Percentiles rank a stretch among this genome's conserved stretches.
Conservation (phyloP, 1,284 basidiomycete species). For the Melanopsichium pennsylvanicum region DNA sequence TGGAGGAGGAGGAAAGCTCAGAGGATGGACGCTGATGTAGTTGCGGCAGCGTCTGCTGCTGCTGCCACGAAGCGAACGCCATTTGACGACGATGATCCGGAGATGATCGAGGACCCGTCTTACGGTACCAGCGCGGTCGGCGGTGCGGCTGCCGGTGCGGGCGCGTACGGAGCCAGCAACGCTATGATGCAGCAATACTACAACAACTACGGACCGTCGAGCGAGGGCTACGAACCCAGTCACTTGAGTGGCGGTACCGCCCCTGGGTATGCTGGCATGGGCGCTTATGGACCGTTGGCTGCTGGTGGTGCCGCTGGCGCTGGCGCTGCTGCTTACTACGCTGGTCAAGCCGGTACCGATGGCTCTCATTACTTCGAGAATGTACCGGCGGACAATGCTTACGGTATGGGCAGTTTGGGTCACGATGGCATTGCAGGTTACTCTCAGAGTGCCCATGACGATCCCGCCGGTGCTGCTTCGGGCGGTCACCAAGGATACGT, state of each 20-base stretch:
- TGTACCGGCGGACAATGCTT: constrained; percentile 28
- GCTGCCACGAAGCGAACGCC: constrained; percentile 63
- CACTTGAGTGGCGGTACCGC: constrained; percentile 54
- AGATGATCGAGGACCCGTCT: constrained; percentile 60
- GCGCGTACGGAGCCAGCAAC: constrained; percentile 36
- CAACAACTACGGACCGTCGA: constrained; percentile 37
- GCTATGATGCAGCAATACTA: constrained; percentile 53
- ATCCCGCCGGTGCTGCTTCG: constrained; percentile 23
- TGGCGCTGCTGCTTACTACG: constrained; percentile 48
- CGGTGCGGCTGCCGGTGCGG: constrained; percentile 33
- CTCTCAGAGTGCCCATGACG: constrained; percentile 31
- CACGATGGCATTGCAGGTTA: constrained; percentile 41
- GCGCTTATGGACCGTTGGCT: constrained; percentile 56
- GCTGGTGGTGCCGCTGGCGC: constrained; percentile 50
- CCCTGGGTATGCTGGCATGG: constrained; percentile 59
- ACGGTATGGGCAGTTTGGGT: constrained; percentile 29
- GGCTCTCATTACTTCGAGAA: constrained; percentile 51
- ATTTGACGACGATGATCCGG: constrained; percentile 65
- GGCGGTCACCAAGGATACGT: constrained; percentile 39
- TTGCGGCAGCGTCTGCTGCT: constrained; percentile 63
- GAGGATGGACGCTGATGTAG: constrained; percentile 65
- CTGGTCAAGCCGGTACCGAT: constrained; percentile 27
- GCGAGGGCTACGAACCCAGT: constrained; percentile 53
- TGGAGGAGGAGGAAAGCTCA: constrained; percentile 57
- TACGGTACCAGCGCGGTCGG: constrained; percentile 40